A percentile compares a stretch with the other conserved stretches of the same genome.
Conservation (phyloP, 129 eudicot genomes). For the Lactuca sativa region DNA sequence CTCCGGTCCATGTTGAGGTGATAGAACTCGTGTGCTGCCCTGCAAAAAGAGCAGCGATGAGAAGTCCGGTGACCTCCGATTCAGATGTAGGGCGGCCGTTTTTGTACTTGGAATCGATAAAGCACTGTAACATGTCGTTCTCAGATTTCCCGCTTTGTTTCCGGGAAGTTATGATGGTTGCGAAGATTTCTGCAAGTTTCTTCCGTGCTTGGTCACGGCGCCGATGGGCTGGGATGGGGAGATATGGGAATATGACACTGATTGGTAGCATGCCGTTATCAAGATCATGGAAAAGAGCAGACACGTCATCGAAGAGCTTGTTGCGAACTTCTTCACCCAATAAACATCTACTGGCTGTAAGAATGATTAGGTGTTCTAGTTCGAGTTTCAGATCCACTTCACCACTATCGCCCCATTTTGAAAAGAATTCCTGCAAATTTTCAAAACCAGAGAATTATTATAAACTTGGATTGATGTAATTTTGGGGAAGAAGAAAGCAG, state of each 20-base stretch:
- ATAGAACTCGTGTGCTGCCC: conserved; percentile 98
- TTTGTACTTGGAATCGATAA: conserved; percentile 94
- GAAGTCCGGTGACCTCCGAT: conserved; percentile 78
- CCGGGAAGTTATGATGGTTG: conserved; percentile 67
- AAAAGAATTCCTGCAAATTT: conserved; percentile 69
- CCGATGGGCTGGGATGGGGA: conserved; percentile 91
- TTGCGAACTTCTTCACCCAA: conserved; percentile 91
- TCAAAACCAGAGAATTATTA: conserved; percentile 4
- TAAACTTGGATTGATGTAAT: not conserved
- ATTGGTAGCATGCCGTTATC: conserved; percentile 97
- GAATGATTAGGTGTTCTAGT: conserved; percentile 78
- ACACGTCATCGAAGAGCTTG: conserved; percentile 87
- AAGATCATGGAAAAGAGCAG: conserved; percentile 90
- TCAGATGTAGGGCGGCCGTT: conserved; percentile 85
- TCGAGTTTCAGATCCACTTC: conserved; percentile 90
- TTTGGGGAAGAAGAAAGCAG: not conserved
- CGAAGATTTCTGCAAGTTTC: conserved; percentile 67
- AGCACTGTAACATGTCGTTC: conserved; percentile 83
- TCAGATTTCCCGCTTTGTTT: conserved; percentile 64
- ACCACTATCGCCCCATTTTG: conserved; percentile 96
- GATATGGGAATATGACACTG: conserved; percentile 91
- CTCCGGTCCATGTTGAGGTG: conserved; percentile 96
- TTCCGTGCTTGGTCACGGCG: conserved; percentile 88
- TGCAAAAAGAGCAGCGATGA: conserved; percentile 89
- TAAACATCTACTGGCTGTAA: conserved; percentile 93